Evolutionary conservation across 768 basidiomycete species (phyloP).

Genomic region (Termitomyces sp.): DNA sequence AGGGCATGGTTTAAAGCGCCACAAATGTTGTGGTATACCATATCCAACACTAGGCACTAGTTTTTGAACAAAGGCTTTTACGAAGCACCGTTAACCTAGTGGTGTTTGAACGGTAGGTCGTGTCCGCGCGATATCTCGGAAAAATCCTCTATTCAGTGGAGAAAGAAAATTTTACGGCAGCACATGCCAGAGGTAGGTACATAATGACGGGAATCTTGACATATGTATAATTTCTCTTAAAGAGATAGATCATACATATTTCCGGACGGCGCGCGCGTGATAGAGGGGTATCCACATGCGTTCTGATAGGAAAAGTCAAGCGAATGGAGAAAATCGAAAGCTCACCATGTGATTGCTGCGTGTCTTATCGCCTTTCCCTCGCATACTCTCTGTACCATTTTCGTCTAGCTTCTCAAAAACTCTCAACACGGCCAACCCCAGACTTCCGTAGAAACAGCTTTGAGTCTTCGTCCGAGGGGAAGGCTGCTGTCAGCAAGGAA

Average conservation of each 20-base stretch:
- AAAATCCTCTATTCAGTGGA: not conserved
- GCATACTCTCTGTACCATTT: slow-evolving; percentile 24
- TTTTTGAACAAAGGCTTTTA: not conserved
- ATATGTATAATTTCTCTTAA: not conserved
- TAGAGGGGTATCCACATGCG: slow-evolving; percentile 26
- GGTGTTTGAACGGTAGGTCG: not conserved
- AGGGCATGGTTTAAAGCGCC: not conserved
- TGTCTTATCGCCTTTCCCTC: slow-evolving; percentile 20
- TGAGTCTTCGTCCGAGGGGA: slow-evolving; percentile 23
- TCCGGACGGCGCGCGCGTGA: slow-evolving; percentile 20
- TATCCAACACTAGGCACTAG: not conserved
- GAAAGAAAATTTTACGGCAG: not conserved
- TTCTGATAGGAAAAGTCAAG: slow-evolving; percentile 10
- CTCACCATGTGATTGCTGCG: slow-evolving; percentile 23
- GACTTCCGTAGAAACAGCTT: slow-evolving; percentile 24
- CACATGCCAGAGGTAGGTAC: not conserved
- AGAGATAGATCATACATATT: too few relatives aligned
- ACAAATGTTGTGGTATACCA: not conserved
- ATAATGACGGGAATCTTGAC: not conserved
- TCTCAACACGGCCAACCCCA: slow-evolving; percentile 7
- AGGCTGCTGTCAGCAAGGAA: slow-evolving; percentile 24
- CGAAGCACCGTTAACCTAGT: not conserved
- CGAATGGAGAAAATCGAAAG: not conserved
- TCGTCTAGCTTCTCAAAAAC: slow-evolving; percentile 20
- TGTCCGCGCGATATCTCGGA: not conserved